Conservation (phyloP, 306 rosid genomes). For the Hylodesmum podocarpum region DNA sequence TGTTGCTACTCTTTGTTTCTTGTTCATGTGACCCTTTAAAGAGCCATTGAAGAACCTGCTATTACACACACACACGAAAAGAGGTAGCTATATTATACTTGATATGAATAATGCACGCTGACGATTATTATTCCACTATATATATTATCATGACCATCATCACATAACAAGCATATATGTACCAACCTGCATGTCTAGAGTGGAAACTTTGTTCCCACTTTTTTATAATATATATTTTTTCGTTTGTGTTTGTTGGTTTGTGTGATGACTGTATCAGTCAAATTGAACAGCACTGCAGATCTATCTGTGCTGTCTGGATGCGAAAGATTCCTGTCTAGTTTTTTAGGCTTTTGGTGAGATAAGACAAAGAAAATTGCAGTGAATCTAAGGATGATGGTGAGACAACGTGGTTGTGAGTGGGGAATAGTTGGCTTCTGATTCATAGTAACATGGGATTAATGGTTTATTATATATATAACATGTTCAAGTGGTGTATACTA, state of each 20-base stretch:
- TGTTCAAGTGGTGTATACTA: slow-evolving; percentile 43
- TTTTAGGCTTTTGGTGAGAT: slow-evolving; percentile 42
- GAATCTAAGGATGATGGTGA: slow-evolving; percentile 67
- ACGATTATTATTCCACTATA: slow-evolving; percentile 32
- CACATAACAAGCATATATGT: slow-evolving; percentile 34
- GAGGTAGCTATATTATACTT: slow-evolving; percentile 32
- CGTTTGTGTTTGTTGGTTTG: slow-evolving; percentile 1
- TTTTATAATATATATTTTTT: slow-evolving; percentile 6
- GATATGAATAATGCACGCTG: slow-evolving; percentile 39
- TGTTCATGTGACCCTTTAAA: slow-evolving; percentile 43
- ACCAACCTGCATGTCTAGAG: slow-evolving; percentile 47
- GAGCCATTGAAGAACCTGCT: slow-evolving; percentile 66
- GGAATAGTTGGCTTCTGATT: slow-evolving; percentile 64
- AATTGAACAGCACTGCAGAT: slow-evolving; percentile 59
- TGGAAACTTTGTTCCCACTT: slow-evolving; percentile 30
- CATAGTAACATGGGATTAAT: slow-evolving; percentile 62
- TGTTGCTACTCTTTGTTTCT: slow-evolving; percentile 34
- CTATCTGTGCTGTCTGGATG: slow-evolving; percentile 61
- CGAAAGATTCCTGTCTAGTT: slow-evolving; percentile 71
- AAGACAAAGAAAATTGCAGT: slow-evolving; percentile 63
- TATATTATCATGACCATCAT: slow-evolving; percentile 18
- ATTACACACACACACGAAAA: slow-evolving; percentile 25
- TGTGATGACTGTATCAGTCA: slow-evolving; percentile 49
- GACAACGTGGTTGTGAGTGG: slow-evolving; percentile 80
- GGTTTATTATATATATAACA: slow-evolving; percentile 48